Evolutionary conservation across 352 stramenopile genomes (phyloP).

Genomic region (Pythium sukuiense): DNA sequence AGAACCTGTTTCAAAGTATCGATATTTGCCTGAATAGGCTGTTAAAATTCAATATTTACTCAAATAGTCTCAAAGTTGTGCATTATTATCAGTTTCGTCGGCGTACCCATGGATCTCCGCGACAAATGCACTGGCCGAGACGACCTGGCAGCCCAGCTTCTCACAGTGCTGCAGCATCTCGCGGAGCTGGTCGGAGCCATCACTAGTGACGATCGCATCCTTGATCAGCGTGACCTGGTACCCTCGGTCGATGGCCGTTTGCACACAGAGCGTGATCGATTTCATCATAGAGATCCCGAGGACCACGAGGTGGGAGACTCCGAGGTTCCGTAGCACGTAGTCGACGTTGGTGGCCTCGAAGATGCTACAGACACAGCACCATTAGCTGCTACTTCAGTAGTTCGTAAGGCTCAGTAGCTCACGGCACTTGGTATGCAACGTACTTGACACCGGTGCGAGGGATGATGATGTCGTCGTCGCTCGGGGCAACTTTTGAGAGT

Average conservation of each 20-base stretch:
- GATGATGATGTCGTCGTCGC: constrained; percentile 80
- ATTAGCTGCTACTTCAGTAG: neutral
- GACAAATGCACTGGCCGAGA: constrained; percentile 24
- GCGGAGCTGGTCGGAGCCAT: constrained; percentile 17
- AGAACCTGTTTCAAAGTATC: neutral
- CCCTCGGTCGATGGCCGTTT: constrained; percentile 84
- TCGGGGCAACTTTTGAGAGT: constrained; percentile 45
- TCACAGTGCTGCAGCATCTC: constrained; percentile 24
- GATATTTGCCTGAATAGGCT: neutral
- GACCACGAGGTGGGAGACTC: constrained; percentile 84
- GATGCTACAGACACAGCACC: constrained; percentile 39
- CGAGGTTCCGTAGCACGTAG: constrained; percentile 88
- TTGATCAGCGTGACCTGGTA: constrained; percentile 86
- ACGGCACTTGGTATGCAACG: neutral
- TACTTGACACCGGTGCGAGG: constrained; percentile 81
- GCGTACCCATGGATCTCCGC: constrained; percentile 22
- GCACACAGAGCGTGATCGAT: constrained; percentile 78
- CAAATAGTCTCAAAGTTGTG: neutral
- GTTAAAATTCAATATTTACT: neutral
- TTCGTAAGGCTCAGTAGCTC: no score
- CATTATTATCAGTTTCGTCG: constrained; percentile 10
- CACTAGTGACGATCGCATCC: constrained; percentile 52
- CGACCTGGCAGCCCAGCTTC: constrained; percentile 24
- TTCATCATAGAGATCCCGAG: constrained; percentile 80
- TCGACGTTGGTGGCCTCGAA: constrained; percentile 89